Evolutionary conservation across 2,329 filamentous ascomycete species (phyloP), one percentile per base, ranked within the genome.

Genomic region (Diaporthe velutina): DNA sequence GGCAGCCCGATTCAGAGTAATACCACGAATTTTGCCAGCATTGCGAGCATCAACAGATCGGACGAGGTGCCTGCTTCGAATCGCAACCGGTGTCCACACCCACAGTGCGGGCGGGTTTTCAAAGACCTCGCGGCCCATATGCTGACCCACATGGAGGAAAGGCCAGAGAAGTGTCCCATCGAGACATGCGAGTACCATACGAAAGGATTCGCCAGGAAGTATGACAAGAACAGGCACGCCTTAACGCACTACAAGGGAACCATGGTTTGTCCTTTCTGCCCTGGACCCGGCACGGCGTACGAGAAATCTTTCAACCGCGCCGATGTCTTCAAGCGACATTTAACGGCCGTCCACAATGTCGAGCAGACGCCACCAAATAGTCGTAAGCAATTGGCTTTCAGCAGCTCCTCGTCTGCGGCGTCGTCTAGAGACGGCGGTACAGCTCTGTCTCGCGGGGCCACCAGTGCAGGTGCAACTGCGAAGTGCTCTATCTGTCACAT

Each of bases 161-260:
- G 97, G 40, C 97, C 97, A 0, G 96, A 98, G 81, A 98, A 98
- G 83, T 99, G 97, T 83, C 96, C 96, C 0, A 98, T 98, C 75
- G 89, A 93, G 73, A 96, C 93, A 3, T 98, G 96, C 86, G 95
- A 98, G 80, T 98, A 98, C 82, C 94, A 98, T 84, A 89, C 90
- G 79, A 98, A 98, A 83, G 96, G 96, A 0, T 98, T 98, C 81
- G 96, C 96, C 4, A 90, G 96, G 76, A 98, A 98, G 84, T 99
- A 98, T 82, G 97, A 98, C 86, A 98, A 98, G 88, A 98, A 98
- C 83, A 89, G 97, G 17, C 97, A 99, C 82, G 98, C 96, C 1
- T 85, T 98, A 77, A 98, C 96, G 3, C 97, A 98, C 82, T 99
- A 98, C 88, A 98, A 98, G 83, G 96, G 96, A 12, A 98, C 95